Evolutionary conservation across 2,329 filamentous ascomycete species (phyloP), one percentile per base, ranked within the genome.

Genomic region (Kalmusia sp.): DNA sequence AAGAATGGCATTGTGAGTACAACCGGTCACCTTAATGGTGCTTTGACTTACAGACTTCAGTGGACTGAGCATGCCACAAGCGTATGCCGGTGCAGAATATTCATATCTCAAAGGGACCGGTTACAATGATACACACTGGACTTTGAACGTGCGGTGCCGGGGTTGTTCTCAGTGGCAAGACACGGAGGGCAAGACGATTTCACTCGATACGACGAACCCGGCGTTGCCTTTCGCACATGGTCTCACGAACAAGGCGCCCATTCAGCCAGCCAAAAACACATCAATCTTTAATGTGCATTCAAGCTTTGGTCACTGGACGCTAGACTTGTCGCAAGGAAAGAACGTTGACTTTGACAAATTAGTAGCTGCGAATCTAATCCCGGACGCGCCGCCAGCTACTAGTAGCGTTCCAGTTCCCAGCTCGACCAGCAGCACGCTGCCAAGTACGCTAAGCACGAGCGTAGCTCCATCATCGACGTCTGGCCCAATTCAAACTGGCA

Each of bases 1-100:
- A 1, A 72, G 79, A 24, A 78, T 77, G 60, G 77, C 79, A 5
- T 77, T 72, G 79, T 81, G 65, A 52, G 78, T 75, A 17, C 12
- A n/a, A 11, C 8, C 9, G 24, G 11, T 11, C 1, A 2, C 34
- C 33, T 24, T 1, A 39, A 3, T 22, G 22, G 2, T 15, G 11
- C 30, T 12, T 14, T 33, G 31, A 7, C 55, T 68, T 9, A 67
- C 49, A 12, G 21, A 2, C 12, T 14, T 8, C 30, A 69, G 66
- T n/a, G 68, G 68, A 2, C 46, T 69, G 37, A 69, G 66, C 43
- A 55, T 69, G 45, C 68, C 66, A 25, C 62, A 67, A 27, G 57
- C 68, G 6, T 70, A 63, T 35, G 51, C 58, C 22, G 61, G 45
- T 24, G 61, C 65, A 2, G 67, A 68, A 27, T 70, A 70, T 33